phyloP scores from a whole-genome alignment of 2,329 filamentous ascomycete species.

The Ophiostoma perfectum region DNA sequence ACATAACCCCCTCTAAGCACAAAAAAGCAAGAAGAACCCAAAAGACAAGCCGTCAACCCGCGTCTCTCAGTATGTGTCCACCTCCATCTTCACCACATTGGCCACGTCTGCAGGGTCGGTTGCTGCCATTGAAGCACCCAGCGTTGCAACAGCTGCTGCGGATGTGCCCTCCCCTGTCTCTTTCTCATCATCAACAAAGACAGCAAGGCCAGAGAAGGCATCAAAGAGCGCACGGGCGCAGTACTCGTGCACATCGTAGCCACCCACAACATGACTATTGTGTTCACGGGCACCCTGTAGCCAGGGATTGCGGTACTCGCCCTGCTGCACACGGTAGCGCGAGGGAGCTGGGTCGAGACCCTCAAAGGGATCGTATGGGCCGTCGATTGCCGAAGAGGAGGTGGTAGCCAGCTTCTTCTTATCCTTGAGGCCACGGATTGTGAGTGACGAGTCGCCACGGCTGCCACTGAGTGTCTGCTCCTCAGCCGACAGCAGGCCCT shows the following conservation, averaged over 20 bases:
- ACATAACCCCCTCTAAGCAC: background rate
- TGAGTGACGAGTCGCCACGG: constrained; percentile 35
- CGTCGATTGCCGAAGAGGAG: constrained; percentile 51
- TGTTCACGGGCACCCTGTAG: constrained; percentile 63
- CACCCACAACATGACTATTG: constrained; percentile 64
- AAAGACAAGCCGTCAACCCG: background rate
- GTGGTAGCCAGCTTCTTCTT: constrained; percentile 37
- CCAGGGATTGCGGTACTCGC: constrained; percentile 69
- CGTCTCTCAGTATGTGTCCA: constrained; percentile 41
- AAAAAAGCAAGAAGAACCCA: background rate
- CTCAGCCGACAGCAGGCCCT: constrained; percentile 33
- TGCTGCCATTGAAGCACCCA: constrained; percentile 33
- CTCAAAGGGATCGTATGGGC: constrained; percentile 83
- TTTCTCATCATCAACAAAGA: constrained; percentile 79
- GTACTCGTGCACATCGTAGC: constrained; percentile 79
- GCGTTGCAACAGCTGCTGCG: constrained; percentile 34
- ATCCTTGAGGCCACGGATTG: constrained; percentile 76
- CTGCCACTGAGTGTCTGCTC: constrained; percentile 38
- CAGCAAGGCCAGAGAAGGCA: constrained; percentile 81
- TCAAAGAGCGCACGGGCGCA: constrained; percentile 76
- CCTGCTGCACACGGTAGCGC: constrained; percentile 60
- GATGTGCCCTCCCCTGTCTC: constrained; percentile 33
- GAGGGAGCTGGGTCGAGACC: constrained; percentile 63
- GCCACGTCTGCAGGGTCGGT: constrained; percentile 23
- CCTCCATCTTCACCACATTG: constrained; percentile 39